phyloP scores from a whole-genome alignment of 495 filamentous ascomycete genomes.

The Hyaloscypha finlandica region DNA sequence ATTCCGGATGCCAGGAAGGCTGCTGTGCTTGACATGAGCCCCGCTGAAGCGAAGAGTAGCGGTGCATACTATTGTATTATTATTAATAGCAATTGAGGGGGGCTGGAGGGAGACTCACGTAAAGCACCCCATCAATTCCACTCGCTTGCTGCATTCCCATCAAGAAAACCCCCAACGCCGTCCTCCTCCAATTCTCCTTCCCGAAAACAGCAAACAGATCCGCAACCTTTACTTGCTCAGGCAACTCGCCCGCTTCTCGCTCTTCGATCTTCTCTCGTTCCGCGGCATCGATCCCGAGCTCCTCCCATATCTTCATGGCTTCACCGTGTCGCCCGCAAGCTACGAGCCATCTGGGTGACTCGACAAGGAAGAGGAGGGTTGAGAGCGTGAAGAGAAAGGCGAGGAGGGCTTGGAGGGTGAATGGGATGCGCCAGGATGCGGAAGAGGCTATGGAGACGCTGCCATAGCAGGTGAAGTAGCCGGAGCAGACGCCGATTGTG shows the following conservation, averaged over 20 bases:
- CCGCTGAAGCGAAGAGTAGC: conserved; percentile 52
- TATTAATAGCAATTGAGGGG: background rate
- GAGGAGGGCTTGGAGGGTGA: conserved; percentile 45
- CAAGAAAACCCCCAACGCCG: conserved; percentile 49
- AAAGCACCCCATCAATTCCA: conserved; percentile 54
- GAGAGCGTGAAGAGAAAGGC: conserved; percentile 42
- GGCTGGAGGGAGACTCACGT: conserved; percentile 40
- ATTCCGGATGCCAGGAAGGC: conserved; percentile 56
- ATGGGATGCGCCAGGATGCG: conserved; percentile 59
- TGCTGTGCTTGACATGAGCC: conserved; percentile 42
- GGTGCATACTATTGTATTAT: conserved; percentile 44
- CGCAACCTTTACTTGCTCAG: conserved; percentile 12
- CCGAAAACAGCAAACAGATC: conserved; percentile 38
- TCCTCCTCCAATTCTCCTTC: conserved; percentile 41
- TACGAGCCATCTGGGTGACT: conserved; percentile 47
- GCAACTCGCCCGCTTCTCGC: conserved; percentile 21
- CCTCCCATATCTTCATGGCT: conserved; percentile 41
- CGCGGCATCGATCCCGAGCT: conserved; percentile 48
- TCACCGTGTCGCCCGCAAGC: conserved; percentile 37
- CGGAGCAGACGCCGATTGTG: conserved; percentile 51
- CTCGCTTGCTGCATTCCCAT: conserved; percentile 52
- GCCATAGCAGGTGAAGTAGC: conserved; percentile 67
- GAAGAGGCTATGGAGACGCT: conserved; percentile 50
- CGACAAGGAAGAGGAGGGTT: conserved; percentile 42
- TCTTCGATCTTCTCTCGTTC: conserved; percentile 51